Percentiles rank a stretch among this genome's conserved stretches.
Evolutionary conservation across 129 eudicot species (phyloP).

Genomic region (Lactuca saligna): DNA sequence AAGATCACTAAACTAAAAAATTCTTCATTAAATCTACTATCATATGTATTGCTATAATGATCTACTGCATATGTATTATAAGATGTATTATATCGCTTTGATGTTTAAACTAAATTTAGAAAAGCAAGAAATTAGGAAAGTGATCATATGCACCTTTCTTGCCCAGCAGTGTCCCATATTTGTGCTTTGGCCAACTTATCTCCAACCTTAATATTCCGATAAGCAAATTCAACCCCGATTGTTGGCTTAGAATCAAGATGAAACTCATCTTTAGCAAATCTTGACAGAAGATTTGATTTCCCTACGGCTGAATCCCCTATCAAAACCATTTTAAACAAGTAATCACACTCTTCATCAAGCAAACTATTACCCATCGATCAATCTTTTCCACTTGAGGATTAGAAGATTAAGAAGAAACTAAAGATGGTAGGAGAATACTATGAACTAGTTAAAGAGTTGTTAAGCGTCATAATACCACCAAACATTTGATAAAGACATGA

Average conservation of each 20-base stretch:
- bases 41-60: background rate
- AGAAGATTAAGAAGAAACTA: slow-evolving; percentile 16
- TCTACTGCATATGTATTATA: background rate
- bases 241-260: slow-evolving; percentile 75
- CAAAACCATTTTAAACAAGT: slow-evolving; percentile 67
- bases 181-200: slow-evolving; percentile 78
- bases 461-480: slow-evolving; percentile 26
- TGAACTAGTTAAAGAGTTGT: slow-evolving; percentile 19
- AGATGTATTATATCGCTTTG: background rate
- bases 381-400: background rate
- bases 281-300: slow-evolving; percentile 65
- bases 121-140: background rate
- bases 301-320: slow-evolving; percentile 86
- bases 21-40: no score
- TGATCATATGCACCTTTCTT: slow-evolving; percentile 62
- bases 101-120: background rate
- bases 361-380: slow-evolving; percentile 34
- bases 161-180: slow-evolving; percentile 91
- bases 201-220: slow-evolving; percentile 56
- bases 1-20: no score
- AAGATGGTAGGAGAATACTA: background rate
- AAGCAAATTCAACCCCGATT: slow-evolving; percentile 83
- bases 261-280: slow-evolving; percentile 66
- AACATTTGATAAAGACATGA: slow-evolving; percentile 44
- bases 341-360: slow-evolving; percentile 77